Percentiles rank a stretch among this genome's conserved stretches.
phyloP scores from a whole-genome alignment of 768 basidiomycete genomes.

The Tricholoma sp. region DNA sequence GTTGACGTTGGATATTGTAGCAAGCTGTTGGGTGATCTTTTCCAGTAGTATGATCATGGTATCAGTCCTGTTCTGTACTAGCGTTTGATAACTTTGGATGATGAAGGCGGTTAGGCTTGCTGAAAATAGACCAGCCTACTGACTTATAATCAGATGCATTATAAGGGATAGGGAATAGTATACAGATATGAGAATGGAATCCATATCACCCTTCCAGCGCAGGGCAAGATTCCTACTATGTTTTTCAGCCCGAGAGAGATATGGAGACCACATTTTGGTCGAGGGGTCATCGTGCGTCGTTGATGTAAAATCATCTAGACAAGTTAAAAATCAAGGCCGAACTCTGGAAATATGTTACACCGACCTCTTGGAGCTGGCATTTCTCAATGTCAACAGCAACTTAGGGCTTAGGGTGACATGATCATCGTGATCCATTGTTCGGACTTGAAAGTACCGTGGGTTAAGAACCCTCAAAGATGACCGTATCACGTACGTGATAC shows the following conservation, averaged over 20 bases:
- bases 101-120: slow-evolving; percentile 35
- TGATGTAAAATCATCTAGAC: neutral
- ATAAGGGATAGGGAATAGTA: slow-evolving; percentile 1
- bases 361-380: neutral
- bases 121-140: slow-evolving; percentile 35
- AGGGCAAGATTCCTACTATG: slow-evolving; percentile 25
- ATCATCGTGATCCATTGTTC: no score
- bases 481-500: no score
- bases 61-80: slow-evolving; percentile 24
- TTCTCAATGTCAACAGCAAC: neutral
- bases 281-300: slow-evolving; percentile 29
- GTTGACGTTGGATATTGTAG: slow-evolving; percentile 13
- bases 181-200: slow-evolving; percentile 35
- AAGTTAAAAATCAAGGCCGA: neutral
- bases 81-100: slow-evolving; percentile 31
- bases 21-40: slow-evolving; percentile 27
- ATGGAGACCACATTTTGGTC: slow-evolving; percentile 33
- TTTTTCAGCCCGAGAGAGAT: slow-evolving; percentile 28
- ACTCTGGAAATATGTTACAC: neutral
- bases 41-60: slow-evolving; percentile 22
- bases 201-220: slow-evolving; percentile 38
- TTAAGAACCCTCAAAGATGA: no score
- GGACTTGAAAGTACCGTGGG: no score
- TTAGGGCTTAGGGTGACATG: no score
- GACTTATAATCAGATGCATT: neutral